Base-by-base conservation (phyloP, 495 filamentous ascomycete genomes). In the Annulohypoxylon stygium region DNA sequence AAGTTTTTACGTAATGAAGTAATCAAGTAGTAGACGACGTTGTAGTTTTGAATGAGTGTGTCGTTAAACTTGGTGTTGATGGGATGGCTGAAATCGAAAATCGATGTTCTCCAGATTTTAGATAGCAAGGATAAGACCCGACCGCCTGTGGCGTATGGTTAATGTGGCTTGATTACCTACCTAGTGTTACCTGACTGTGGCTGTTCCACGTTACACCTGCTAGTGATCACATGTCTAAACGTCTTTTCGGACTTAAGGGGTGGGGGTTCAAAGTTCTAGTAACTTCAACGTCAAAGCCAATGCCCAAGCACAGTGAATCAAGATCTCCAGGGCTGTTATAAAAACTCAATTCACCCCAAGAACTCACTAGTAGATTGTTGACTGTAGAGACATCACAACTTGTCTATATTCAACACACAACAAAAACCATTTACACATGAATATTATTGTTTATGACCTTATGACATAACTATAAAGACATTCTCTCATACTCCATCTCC, bases 401-500 rank as follows among this genome's bases (percentile, higher is more conserved):
- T 3, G 33, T 18, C 14, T 55, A 34, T 37, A 33, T 20, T 57
- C 53, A 57, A 20, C 39, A 23, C 1, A 36, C 20, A 9, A 23
- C n/a, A 3, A 36, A 37, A 9, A 23, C n/a, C 11, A 20, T 57
- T 12, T 20, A 3, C 14, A 57, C 20, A 12, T 34, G 2, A 33
- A 54, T 33, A 54, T 7, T 5, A 33, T 51, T 25, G 20, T 53
- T 23, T 25, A 14, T 30, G 14, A 25, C 16, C 2, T 50, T 53
- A 41, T 41, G 3, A n/a, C 36, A 45, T 26, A 61, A 36, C 20
- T 25, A 30, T 9, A 25, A 37, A 58, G 4, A n/a, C 14, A 51
- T 60, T 67, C 41, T 53, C 47, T 26, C 26, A 33, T 53, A 37
- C 47, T 7, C 45, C 70, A 70, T 70, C 62, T 67, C 61, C 59